Percentiles rank a stretch among this genome's conserved stretches.
Evolutionary conservation across 345 rosid genomes (phyloP).

Genomic region (Excoecaria agallocha): DNA sequence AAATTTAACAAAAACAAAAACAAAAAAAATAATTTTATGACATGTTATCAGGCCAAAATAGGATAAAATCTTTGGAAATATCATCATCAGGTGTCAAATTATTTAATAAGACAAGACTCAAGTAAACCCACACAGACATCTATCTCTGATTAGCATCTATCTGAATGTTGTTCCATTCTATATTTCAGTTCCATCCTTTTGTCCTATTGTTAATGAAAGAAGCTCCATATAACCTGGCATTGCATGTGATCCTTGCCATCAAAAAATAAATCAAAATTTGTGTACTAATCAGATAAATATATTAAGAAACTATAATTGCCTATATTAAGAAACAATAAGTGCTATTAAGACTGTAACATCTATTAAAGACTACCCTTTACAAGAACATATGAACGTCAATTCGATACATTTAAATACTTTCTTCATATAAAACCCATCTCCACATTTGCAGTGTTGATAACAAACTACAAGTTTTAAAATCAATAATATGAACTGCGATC

Average conservation of each 20-base stretch:
- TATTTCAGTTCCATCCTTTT: neutral
- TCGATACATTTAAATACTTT: no score
- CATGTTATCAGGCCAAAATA: neutral
- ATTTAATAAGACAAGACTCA: neutral
- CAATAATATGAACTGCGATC: no score
- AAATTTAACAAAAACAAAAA: neutral
- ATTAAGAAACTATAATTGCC: no score
- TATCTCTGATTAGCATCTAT: neutral
- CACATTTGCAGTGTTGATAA: no score
- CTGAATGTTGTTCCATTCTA: neutral
- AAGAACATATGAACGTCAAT: no score
- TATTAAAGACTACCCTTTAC: no score
- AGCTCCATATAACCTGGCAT: neutral
- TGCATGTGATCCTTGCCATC: neutral
- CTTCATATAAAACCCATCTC: no score
- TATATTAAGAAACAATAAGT: no score
- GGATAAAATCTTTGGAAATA: neutral
- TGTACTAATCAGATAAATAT: no score
- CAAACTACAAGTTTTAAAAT: no score
- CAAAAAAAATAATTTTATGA: neutral
- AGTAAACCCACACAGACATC: neutral
- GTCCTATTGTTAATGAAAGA: neutral
- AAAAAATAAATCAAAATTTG: neutral
- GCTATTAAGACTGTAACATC: no score
- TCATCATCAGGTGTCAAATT: neutral